Evolutionary conservation across 805 yeast genomes (phyloP), one percentile per base, ranked within the genome.

Genomic region (Candida pseudoglaebosa): DNA sequence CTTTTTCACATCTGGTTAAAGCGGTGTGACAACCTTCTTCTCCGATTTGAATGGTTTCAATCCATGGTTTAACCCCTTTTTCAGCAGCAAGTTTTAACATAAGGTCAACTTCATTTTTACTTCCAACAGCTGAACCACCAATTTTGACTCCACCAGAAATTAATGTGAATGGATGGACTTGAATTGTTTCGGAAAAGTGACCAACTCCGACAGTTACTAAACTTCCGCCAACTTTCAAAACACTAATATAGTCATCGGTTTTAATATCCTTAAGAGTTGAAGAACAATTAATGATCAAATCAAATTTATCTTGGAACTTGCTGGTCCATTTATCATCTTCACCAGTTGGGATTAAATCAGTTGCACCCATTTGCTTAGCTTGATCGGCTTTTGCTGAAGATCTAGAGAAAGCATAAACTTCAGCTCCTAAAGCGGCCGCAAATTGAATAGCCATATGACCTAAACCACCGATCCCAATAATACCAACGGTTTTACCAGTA

Each of bases 121-220:
- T 72, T 32, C 80, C 93, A 57, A 74, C 65, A 42, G 69, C 67
- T 9, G 88, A 79, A 7, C 82, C 69, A 38, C 82, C 83, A 43
- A 78, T 62, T 32, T 71, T 62, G 36, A 73, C 59, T 39, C 79
- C 83, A 32, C 61, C 65, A 16, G 57, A 46, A 47, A 80, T 61
- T 61, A 79, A 77, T 19, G 75, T 59, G 54, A 68, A 64, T 38
- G 84, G 82, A 34, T 68, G 58, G 31, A 77, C 70, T 24, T 61
- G 53, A 40, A 70, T 65, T 32, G 62, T 59, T 24, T 73, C 67
- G 34, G 67, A 72, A 13, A 38, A 44, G 20, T 61, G 60, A 38
- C 91, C 87, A 51, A 82, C 67, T 39, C 91, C 91, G 40, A 80
- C 88, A 26, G 82, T 67, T 38, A 80, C 70, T 54, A 80, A 74